A percentile compares a stretch with the other conserved stretches of the same genome.
Evolutionary conservation across 1,284 basidiomycete genomes (phyloP).

Genomic region (Vanrija sp.): DNA sequence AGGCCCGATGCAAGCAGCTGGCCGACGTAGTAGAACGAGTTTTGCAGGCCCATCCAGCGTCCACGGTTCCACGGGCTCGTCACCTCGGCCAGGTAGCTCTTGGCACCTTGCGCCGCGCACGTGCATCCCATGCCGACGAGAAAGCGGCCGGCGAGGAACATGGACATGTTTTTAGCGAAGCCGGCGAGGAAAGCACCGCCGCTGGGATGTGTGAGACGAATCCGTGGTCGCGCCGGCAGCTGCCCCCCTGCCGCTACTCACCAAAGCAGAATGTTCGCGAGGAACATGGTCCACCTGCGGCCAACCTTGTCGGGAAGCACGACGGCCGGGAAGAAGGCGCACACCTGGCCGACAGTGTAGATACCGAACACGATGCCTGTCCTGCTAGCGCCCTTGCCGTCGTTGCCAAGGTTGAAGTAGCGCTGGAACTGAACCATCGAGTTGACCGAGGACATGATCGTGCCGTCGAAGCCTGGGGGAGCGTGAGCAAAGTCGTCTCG

Average conservation of each 20-base stretch:
- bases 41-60: slow-evolving; percentile 54
- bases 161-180: slow-evolving; percentile 50
- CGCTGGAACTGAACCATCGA: slow-evolving; percentile 54
- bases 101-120: slow-evolving; percentile 54
- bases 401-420: slow-evolving; percentile 53
- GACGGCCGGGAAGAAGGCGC: slow-evolving; percentile 41
- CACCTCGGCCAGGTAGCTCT: slow-evolving; percentile 56
- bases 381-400: background rate
- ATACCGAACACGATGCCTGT: slow-evolving; percentile 41
- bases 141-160: slow-evolving; percentile 57
- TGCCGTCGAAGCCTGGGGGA: slow-evolving; percentile 50
- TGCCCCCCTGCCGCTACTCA: slow-evolving; percentile 25
- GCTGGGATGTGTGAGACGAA: slow-evolving; percentile 23
- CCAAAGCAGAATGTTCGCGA: slow-evolving; percentile 54
- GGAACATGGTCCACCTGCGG: slow-evolving; percentile 56
- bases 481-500: background rate
- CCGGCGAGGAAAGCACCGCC: slow-evolving; percentile 55
- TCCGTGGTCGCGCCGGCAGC: too few relatives aligned
- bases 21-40: slow-evolving; percentile 55
- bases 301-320: slow-evolving; percentile 57
- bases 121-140: slow-evolving; percentile 49
- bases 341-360: slow-evolving; percentile 53
- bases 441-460: slow-evolving; percentile 59
- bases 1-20: slow-evolving; percentile 56
- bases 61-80: slow-evolving; percentile 55